Evolutionary conservation across 2,329 filamentous ascomycete species (phyloP).

Genomic region (Fusarium chaquense): DNA sequence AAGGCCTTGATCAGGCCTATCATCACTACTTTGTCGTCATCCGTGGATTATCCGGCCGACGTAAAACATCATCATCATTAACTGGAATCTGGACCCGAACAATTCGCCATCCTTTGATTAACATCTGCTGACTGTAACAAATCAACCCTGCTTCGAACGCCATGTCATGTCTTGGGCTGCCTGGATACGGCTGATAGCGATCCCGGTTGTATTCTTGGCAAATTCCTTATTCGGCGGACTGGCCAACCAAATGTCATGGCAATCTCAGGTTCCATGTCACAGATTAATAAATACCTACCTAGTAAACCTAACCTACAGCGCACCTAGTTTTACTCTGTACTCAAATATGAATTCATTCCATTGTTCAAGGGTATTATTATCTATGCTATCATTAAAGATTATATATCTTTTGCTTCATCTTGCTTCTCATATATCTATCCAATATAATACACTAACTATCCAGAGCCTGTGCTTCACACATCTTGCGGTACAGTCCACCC

Average conservation of each 20-base stretch:
- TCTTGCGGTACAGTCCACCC: slow-evolving; percentile 62
- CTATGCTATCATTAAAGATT: slow-evolving; percentile 28
- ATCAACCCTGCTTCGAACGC: slow-evolving; percentile 9
- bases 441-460: slow-evolving; percentile 40
- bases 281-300: no score
- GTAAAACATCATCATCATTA: slow-evolving; percentile 24
- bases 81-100: slow-evolving; percentile 34
- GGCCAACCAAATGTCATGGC: slow-evolving; percentile 1
- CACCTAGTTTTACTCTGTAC: neutral
- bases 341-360: neutral
- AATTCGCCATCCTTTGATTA: slow-evolving; percentile 20
- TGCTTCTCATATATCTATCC: no score
- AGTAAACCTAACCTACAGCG: slow-evolving; percentile 4
- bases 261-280: neutral
- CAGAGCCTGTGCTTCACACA: slow-evolving; percentile 59
- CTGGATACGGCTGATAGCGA: neutral
- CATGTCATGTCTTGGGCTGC: neutral
- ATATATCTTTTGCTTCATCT: slow-evolving; percentile 5
- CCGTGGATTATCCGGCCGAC: slow-evolving; percentile 36
- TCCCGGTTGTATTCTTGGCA: slow-evolving; percentile 7
- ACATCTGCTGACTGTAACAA: slow-evolving; percentile 10
- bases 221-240: slow-evolving; percentile 6
- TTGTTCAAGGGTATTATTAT: slow-evolving; percentile 30
- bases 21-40: neutral
- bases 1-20: neutral